A percentile compares a stretch with the other conserved stretches of the same genome.
Evolutionary conservation across 805 yeast species (phyloP).

Genomic region (Naumovozyma baii): DNA sequence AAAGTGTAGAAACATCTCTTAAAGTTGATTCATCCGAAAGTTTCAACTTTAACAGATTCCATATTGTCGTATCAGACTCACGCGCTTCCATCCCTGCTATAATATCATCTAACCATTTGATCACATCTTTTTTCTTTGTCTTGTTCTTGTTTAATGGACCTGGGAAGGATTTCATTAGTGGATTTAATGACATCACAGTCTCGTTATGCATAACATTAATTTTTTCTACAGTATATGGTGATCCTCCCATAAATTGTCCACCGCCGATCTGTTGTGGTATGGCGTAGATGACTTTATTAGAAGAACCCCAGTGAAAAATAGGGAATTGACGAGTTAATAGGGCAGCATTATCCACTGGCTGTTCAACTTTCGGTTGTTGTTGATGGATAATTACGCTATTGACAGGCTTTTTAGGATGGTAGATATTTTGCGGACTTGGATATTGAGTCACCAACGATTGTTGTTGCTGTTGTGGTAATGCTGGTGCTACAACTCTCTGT

Average conservation of each 20-base stretch:
- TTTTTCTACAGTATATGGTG: conserved; percentile 5
- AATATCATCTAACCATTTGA: conserved; percentile 50
- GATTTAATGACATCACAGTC: conserved; percentile 27
- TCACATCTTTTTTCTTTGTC: conserved; percentile 55
- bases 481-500: neutral
- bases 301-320: conserved; percentile 54
- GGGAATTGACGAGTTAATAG: conserved; percentile 62
- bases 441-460: neutral
- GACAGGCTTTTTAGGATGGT: too few relatives aligned
- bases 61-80: conserved; percentile 15
- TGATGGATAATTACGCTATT: too few relatives aligned
- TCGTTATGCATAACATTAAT: conserved; percentile 33
- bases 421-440: neutral
- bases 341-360: conserved; percentile 41
- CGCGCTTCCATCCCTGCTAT: conserved; percentile 16
- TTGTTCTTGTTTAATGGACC: conserved; percentile 47
- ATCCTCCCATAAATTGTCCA: conserved; percentile 16
- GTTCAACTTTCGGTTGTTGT: neutral
- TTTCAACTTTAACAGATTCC: conserved; percentile 20
- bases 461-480: conserved; percentile 1
- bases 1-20: conserved; percentile 27
- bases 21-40: conserved; percentile 20
- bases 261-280: conserved; percentile 30
- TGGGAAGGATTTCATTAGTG: conserved; percentile 29
- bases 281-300: conserved; percentile 36